Conservation (phyloP, 257 asterid species). For the Lantana camara region DNA sequence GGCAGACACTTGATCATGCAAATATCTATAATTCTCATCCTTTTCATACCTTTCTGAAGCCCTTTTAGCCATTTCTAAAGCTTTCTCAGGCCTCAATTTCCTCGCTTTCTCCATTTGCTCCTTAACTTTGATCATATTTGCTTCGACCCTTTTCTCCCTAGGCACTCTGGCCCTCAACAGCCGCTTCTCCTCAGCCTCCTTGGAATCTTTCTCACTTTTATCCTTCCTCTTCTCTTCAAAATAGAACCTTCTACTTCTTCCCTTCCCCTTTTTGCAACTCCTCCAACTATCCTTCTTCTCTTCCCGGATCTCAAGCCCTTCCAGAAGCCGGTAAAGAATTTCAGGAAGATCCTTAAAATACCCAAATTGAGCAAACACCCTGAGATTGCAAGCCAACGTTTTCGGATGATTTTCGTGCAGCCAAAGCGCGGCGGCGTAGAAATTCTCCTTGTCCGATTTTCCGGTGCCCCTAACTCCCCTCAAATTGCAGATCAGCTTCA, state of each 20-base stretch:
- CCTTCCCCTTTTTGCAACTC: background rate
- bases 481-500: no score
- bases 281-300: slow-evolving; percentile 12
- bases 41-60: slow-evolving; percentile 36
- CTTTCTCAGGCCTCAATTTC: slow-evolving; percentile 35
- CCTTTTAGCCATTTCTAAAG: slow-evolving; percentile 34
- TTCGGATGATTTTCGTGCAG: no score
- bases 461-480: no score
- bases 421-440: no score
- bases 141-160: slow-evolving; percentile 26
- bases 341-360: no score
- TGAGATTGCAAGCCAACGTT: no score
- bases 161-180: slow-evolving; percentile 28
- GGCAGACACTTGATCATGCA: slow-evolving; percentile 44
- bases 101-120: slow-evolving; percentile 42
- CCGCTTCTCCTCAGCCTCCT: slow-evolving; percentile 28
- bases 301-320: slow-evolving; percentile 30
- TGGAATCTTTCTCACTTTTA: background rate
- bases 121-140: slow-evolving; percentile 26
- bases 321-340: slow-evolving; percentile 43
- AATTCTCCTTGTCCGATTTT: no score
- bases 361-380: no score
- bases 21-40: slow-evolving; percentile 40
- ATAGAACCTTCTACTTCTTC: slow-evolving; percentile 1
- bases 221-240: slow-evolving; percentile 7